phyloP scores from a whole-genome alignment of 768 basidiomycete species.

The Tylopilus rubrobrunneus region DNA sequence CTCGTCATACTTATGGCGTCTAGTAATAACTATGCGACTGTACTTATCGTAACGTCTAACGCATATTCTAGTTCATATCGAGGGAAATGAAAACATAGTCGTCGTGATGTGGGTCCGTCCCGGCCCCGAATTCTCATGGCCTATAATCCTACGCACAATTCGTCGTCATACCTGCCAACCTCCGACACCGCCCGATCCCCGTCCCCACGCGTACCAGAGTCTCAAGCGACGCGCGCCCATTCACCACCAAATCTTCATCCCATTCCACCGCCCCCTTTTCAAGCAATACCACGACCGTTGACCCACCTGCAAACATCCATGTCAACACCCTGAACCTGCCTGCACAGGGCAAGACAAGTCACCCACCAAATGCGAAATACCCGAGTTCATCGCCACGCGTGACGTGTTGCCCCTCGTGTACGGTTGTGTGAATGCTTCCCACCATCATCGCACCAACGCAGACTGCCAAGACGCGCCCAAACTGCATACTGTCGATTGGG shows the following conservation, averaged over 20 bases:
- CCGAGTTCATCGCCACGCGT: slow-evolving; percentile 87
- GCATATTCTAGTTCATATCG: not conserved
- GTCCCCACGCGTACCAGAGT: slow-evolving; percentile 86
- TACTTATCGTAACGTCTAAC: not conserved
- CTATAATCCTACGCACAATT: slow-evolving; percentile 9
- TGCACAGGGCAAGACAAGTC: not conserved
- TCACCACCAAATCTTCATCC: slow-evolving; percentile 87
- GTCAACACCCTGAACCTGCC: not conserved
- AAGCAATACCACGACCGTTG: slow-evolving; percentile 87
- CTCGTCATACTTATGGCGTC: not conserved
- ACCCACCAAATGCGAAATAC: slow-evolving; percentile 90
- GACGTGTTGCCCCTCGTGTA: slow-evolving; percentile 78
- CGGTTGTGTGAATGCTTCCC: slow-evolving; percentile 82
- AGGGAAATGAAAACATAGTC: not conserved
- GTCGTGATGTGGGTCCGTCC: not conserved
- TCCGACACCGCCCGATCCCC: slow-evolving; percentile 60
- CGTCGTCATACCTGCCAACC: not conserved
- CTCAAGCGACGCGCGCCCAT: slow-evolving; percentile 83
- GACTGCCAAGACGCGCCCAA: slow-evolving; percentile 89
- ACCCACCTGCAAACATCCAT: slow-evolving; percentile 56
- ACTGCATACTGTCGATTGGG: slow-evolving; percentile 84
- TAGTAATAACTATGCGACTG: not conserved
- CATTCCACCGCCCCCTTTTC: slow-evolving; percentile 82
- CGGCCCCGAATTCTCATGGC: not conserved
- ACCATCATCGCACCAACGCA: slow-evolving; percentile 97